Base-by-base conservation (phyloP, 1,139 yeast genomes). In the Sugiyamaella grinbergsii region DNA sequence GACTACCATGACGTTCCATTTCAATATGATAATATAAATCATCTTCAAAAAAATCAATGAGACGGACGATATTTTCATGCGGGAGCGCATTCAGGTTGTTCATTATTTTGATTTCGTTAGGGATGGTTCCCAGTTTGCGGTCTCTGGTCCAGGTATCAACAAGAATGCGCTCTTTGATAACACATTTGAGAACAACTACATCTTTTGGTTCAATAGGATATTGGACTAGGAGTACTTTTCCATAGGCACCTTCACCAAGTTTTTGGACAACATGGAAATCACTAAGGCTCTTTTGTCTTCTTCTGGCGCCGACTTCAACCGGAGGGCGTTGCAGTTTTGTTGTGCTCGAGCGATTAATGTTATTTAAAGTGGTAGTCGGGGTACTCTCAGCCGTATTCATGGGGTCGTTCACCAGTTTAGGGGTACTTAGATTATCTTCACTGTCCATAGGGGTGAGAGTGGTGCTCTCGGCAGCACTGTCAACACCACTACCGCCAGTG, bases 61-160 rank as follows among this genome's bases (percentile, higher is more conserved):
- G 78, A 56, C 87, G 76, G 77, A 90, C 79, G 45, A 91, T 86
- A 66, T 89, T 90, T 5, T 91, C 93, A 67, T 93, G 98, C 0
- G 91, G 93, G 55, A 81, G 80, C 48, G 76, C 73, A 20, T 64
- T 63, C 54, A 93, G 72, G 18, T 83, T 82, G 24, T 93, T 83
- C 89, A 93, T 83, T 43, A 93, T 85, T 66, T 90, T 95, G 60
- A 93, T 93, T 67, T 93, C 98, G 15, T 93, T 83, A 0, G 98
- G 98, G 28, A 93, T 86, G 0, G 96, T 91, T 3, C 98, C 98
- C 38, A 91, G 72, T 56, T 79, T 80, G 19, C 96, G 78, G 67
- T 93, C 98, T 51, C 98, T 75, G 1, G 90, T 95, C 98, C 98
- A 93, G 0, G 98, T 89, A 67, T 93, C 98, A 6, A 93, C 97